Evolutionary conservation across 192 early-diverging fungal genomes (phyloP), one percentile per base, ranked within the genome.

Genomic region (Jimgerdemannia flammicorona): DNA sequence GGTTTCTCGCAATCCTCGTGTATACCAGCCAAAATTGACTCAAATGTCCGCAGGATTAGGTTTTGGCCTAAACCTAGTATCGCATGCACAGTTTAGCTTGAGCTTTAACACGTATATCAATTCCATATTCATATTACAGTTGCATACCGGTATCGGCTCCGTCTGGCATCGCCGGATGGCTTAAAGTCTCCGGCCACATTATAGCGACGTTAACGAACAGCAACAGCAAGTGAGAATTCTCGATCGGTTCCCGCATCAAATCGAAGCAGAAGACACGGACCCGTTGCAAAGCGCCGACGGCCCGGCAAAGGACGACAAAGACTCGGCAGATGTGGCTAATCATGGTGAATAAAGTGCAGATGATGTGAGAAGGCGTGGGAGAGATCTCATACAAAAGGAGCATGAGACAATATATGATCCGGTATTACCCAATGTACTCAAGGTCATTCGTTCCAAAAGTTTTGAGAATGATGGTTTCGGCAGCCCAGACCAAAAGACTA

Each of bases 181-280:
- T 59, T 59, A 68, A 68, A 20, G 18, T 19, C 6, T 68, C 67
- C 40, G 67, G 67, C 29, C 40, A 68, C 1, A 68, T 41, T 18
- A 19, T 19, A 68, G 40, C 19, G 67, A 68, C 67, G 18, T 68
- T 41, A 41, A 19, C 7, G 1, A 68, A 20, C 29, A 41, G 7
- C 9, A 1, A 20, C 18, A 68, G 18, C 6, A 68, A 40, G 18
- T 41, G 19, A 68, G 19, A 40, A 40, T 19, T 41, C 19, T 20
- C 29, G 19, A 41, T 9, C 18, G 40, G 18, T 68, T 68, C 67
- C 9, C 67, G 67, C 67, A 68, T 68, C 19, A 68, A 19, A 68
- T 68, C 67, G 19, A 68, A 68, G 18, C 67, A 68, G 19, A 68
- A 41, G 29, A 68, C 67, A 41, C 67, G 67, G 29, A 68, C 19